Evolutionary conservation across 1,284 basidiomycete species (phyloP).

Genomic region (Golubevia sp.): DNA sequence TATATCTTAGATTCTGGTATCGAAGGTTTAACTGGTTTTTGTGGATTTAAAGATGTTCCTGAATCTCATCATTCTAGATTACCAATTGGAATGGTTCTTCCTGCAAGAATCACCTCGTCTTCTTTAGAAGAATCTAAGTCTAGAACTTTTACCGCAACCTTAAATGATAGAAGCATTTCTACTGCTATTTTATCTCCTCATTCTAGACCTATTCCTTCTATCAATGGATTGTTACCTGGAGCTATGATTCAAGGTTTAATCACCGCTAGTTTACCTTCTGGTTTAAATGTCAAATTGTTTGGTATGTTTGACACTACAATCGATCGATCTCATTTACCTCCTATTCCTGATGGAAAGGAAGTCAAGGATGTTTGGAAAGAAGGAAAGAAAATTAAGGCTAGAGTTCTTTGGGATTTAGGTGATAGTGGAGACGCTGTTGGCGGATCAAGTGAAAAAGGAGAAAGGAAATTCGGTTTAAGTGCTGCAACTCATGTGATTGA

Average conservation of each 20-base stretch:
- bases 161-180: too few species aligned
- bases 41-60: slow-evolving; percentile 71
- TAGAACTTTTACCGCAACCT: too few species aligned
- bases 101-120: too few species aligned
- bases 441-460: too few species aligned
- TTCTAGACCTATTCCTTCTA: slow-evolving; percentile 57
- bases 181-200: slow-evolving; percentile 7
- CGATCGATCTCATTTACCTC: slow-evolving; percentile 77
- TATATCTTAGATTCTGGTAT: slow-evolving; percentile 84
- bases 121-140: too few species aligned
- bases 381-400: slow-evolving; percentile 73
- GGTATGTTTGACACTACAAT: slow-evolving; percentile 93
- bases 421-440: too few species aligned
- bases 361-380: slow-evolving; percentile 66
- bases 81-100: too few species aligned
- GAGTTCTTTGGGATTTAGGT: slow-evolving; percentile 73
- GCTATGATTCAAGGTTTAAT: slow-evolving; percentile 81
- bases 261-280: slow-evolving; percentile 76
- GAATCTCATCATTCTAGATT: too few species aligned
- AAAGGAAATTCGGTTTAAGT: too few species aligned
- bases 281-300: slow-evolving; percentile 85
- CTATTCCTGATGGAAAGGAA: slow-evolving; percentile 48
- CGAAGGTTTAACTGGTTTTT: slow-evolving; percentile 64
- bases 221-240: slow-evolving; percentile 84
- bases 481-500: too few species aligned